Percentiles rank a stretch among this genome's conserved stretches.
phyloP scores from a whole-genome alignment of 2,329 filamentous ascomycete genomes.

The Fusarium musae region DNA sequence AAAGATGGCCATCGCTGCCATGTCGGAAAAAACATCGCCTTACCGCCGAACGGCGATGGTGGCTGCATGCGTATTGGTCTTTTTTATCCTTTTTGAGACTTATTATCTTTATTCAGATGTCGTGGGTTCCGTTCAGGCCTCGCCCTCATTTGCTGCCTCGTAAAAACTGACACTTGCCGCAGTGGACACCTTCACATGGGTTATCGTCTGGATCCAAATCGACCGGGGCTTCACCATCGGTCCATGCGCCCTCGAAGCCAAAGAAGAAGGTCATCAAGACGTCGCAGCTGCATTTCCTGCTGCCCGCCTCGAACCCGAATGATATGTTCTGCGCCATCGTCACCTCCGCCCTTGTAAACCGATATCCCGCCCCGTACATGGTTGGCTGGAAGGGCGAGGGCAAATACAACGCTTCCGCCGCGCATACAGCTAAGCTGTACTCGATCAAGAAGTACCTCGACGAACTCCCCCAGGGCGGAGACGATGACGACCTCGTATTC shows the following conservation, averaged over 20 bases:
- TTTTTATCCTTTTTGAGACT: slow-evolving; percentile 24
- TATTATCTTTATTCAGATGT: slow-evolving; percentile 21
- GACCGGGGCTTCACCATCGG: slow-evolving; percentile 16
- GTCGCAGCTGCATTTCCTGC: slow-evolving; percentile 52
- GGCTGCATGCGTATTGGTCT: slow-evolving; percentile 5
- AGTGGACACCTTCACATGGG: slow-evolving; percentile 27
- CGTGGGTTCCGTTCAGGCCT: slow-evolving; percentile 9
- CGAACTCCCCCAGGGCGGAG: slow-evolving; percentile 47
- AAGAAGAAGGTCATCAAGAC: slow-evolving; percentile 25
- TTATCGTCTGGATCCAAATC: slow-evolving; percentile 7
- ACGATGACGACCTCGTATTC: slow-evolving; percentile 69
- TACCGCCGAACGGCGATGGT: slow-evolving; percentile 16
- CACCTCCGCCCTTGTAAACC: slow-evolving; percentile 51
- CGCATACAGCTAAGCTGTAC: slow-evolving; percentile 36
- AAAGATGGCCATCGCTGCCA: slow-evolving; percentile 10
- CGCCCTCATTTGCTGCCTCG: slow-evolving; percentile 1
- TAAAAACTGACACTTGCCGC: slow-evolving; percentile 1
- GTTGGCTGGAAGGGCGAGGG: slow-evolving; percentile 53
- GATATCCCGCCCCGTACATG: slow-evolving; percentile 53
- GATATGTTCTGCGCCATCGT: slow-evolving; percentile 53
- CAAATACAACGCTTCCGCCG: slow-evolving; percentile 26
- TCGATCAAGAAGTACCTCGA: slow-evolving; percentile 53
- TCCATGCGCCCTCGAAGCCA: slow-evolving; percentile 5
- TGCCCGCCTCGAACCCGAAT: slow-evolving; percentile 53
- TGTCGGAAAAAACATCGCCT: slow-evolving; percentile 10